Conservation (phyloP, 2,329 filamentous ascomycete genomes). For the Ilyonectria mors-panacis region DNA sequence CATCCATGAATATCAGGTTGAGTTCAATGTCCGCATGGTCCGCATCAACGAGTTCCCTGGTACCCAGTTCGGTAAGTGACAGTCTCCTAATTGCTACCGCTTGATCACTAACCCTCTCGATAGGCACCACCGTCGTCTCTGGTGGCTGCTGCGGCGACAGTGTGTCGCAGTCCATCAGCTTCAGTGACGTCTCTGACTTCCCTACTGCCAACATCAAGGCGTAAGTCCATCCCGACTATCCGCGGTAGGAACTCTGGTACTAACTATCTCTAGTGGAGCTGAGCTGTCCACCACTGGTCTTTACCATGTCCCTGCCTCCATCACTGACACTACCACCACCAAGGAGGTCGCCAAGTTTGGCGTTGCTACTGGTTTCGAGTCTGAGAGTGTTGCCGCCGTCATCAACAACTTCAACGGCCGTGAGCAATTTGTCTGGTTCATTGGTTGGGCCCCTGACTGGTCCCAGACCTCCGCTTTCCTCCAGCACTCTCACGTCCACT, state of each 20-base stretch:
- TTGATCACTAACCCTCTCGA: neutral
- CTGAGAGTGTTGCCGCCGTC: slow-evolving; percentile 34
- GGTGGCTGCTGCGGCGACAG: slow-evolving; percentile 13
- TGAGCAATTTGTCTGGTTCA: slow-evolving; percentile 40
- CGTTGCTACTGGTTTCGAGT: slow-evolving; percentile 19
- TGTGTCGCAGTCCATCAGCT: slow-evolving; percentile 30
- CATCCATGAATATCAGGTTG: slow-evolving; percentile 32
- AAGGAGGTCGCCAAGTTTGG: slow-evolving; percentile 38
- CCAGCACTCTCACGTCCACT: slow-evolving; percentile 37
- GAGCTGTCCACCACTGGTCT: slow-evolving; percentile 36
- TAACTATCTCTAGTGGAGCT: slow-evolving; percentile 22
- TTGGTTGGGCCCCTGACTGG: slow-evolving; percentile 37
- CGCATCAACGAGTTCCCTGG: slow-evolving; percentile 38
- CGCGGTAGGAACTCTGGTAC: neutral
- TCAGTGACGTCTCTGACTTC: slow-evolving; percentile 32
- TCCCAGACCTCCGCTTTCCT: slow-evolving; percentile 36
- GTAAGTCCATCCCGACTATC: slow-evolving; percentile 2
- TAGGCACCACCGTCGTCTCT: neutral
- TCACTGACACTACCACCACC: slow-evolving; percentile 27
- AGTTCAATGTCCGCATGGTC: slow-evolving; percentile 36
- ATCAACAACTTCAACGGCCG: slow-evolving; percentile 38
- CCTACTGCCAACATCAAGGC: slow-evolving; percentile 36
- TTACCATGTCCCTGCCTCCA: slow-evolving; percentile 34
- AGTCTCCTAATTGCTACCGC: neutral
- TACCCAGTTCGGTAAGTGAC: slow-evolving; percentile 26